Evolutionary conservation across 2,329 filamentous ascomycete genomes (phyloP).

Genomic region (Exophiala oligosperma): DNA sequence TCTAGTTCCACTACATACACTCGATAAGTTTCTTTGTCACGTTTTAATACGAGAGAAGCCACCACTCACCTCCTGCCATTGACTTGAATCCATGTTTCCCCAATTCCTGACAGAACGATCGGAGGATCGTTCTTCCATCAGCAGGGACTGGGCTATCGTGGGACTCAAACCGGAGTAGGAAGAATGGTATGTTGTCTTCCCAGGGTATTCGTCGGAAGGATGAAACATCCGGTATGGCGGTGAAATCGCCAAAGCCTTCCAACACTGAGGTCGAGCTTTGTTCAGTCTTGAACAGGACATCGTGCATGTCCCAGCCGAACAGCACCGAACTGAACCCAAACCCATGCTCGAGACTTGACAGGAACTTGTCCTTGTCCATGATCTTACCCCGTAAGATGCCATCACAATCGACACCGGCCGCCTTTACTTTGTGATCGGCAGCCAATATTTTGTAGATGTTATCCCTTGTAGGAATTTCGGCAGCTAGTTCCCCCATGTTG

Average conservation of each 20-base stretch:
- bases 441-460: conserved; percentile 1
- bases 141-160: background rate
- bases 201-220: conserved; percentile 9
- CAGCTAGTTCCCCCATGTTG: background rate
- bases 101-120: background rate
- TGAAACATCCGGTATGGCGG: background rate
- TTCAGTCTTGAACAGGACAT: conserved; percentile 3
- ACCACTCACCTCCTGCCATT: conserved; percentile 1
- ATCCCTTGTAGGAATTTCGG: background rate
- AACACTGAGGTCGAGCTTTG: background rate
- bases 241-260: conserved; percentile 6
- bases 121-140: conserved; percentile 3
- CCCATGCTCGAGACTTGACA: conserved; percentile 2
- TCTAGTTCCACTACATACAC: conserved; percentile 1
- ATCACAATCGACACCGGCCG: conserved; percentile 3
- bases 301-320: conserved; percentile 11
- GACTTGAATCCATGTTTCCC: background rate
- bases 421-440: conserved; percentile 6
- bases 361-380: conserved; percentile 12
- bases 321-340: conserved; percentile 8
- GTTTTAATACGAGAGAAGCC: background rate
- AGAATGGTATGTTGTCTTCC: conserved; percentile 8
- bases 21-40: background rate
- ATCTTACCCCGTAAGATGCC: conserved; percentile 8
- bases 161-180: conserved; percentile 1